Evolutionary conservation across 371 early-diverging fungal genomes (phyloP).

Genomic region (Lichtheimia ornata): DNA sequence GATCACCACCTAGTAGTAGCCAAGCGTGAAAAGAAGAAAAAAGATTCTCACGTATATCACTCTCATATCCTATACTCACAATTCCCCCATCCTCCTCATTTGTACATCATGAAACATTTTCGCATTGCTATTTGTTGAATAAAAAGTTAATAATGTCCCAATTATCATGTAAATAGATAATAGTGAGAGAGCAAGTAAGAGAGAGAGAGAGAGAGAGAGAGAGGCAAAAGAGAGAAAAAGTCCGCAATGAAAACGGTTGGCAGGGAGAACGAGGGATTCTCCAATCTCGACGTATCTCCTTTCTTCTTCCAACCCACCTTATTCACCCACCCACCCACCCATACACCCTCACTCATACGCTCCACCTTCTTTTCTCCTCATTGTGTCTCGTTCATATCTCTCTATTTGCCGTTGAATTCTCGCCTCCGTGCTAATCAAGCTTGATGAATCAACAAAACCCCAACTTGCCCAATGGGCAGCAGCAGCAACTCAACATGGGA

Average conservation of each 20-base stretch:
- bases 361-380: background rate
- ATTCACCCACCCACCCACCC: background rate
- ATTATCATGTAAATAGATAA: too few relatives aligned
- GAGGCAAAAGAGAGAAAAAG: background rate
- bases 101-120: too few relatives aligned
- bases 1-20: too few relatives aligned
- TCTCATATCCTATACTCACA: too few relatives aligned
- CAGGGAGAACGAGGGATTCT: background rate
- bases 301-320: background rate
- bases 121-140: too few relatives aligned
- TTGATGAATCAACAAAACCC: constrained; percentile 20
- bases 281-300: background rate
- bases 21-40: too few relatives aligned
- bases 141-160: too few relatives aligned
- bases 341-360: background rate
- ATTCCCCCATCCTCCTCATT: too few relatives aligned
- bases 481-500: constrained; percentile 17
- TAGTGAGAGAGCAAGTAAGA: too few relatives aligned
- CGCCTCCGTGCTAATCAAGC: background rate
- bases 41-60: too few relatives aligned
- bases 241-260: constrained; percentile 1
- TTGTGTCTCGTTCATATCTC: background rate
- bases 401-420: background rate
- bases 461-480: constrained; percentile 16
- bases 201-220: too few relatives aligned